A percentile compares a stretch with the other conserved stretches of the same genome.
These are phyloP conservation scores for Xylariaceae sp. DNA, from an alignment of 2,329 filamentous ascomycete species.

Conservation along the genomic window DNA sequence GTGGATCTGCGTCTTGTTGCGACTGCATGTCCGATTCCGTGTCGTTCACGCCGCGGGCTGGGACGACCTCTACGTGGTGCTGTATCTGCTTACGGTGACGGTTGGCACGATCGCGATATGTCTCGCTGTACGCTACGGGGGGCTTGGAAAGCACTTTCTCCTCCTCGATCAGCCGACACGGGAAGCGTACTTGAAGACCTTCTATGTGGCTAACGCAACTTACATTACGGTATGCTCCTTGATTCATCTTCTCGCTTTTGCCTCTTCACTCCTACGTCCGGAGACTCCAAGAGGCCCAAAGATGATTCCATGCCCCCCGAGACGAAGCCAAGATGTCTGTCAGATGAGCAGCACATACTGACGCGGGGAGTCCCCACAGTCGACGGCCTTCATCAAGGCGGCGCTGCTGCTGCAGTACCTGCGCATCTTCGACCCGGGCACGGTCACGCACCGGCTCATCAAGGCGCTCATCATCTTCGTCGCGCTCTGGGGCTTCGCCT, in stretches of 20 bases:
- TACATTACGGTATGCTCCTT: no score
- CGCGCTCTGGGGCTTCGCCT: constrained; percentile 23
- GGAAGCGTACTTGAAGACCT: constrained; percentile 14
- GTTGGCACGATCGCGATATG: constrained; percentile 15
- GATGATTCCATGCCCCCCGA: no score
- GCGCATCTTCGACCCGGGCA: constrained; percentile 17
- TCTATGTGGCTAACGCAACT: constrained; percentile 19
- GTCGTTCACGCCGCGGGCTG: constrained; percentile 17
- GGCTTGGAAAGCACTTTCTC: constrained; percentile 19
- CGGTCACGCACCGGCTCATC: constrained; percentile 13
- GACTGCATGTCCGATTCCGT: constrained; percentile 19
- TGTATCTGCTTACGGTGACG: constrained; percentile 18
- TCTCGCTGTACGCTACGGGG: constrained; percentile 13
- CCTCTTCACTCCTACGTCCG: no score
- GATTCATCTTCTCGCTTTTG: no score
- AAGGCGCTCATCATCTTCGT: constrained; percentile 18
- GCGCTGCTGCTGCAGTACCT: constrained; percentile 21
- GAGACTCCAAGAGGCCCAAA: no score
- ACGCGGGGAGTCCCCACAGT: no score
- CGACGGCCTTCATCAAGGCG: constrained; percentile 20
- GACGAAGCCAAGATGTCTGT: no score
- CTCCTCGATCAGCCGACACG: constrained; percentile 8
- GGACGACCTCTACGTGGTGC: constrained; percentile 20
- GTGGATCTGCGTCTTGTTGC: constrained; percentile 22
- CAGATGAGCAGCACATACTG: no score